phyloP scores from a whole-genome alignment of 768 basidiomycete genomes.

The Tylopilus sp. region DNA sequence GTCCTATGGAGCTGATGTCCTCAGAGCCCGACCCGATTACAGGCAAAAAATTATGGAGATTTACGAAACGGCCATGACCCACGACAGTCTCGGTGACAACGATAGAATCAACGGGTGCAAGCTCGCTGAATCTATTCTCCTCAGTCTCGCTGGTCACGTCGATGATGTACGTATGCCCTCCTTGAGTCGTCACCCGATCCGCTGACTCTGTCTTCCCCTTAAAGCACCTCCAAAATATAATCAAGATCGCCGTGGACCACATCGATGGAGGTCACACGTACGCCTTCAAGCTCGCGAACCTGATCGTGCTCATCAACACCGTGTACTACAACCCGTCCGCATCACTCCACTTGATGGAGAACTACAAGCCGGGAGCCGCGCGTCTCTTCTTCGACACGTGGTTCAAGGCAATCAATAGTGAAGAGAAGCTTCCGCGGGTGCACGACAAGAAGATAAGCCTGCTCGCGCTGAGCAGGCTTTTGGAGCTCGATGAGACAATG shows the following conservation, averaged over 20 bases:
- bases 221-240: slow-evolving; percentile 63
- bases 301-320: slow-evolving; percentile 79
- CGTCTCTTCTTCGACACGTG: slow-evolving; percentile 81
- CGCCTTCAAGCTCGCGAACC: slow-evolving; percentile 68
- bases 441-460: slow-evolving; percentile 89
- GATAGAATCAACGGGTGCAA: slow-evolving; percentile 85
- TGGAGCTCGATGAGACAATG: slow-evolving; percentile 60
- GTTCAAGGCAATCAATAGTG: slow-evolving; percentile 68
- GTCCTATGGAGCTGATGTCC: slow-evolving; percentile 73
- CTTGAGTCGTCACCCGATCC: neutral
- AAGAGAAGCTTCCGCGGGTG: slow-evolving; percentile 67
- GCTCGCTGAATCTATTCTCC: slow-evolving; percentile 75
- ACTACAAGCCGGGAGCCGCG: slow-evolving; percentile 51
- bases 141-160: slow-evolving; percentile 72
- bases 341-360: slow-evolving; percentile 73
- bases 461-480: slow-evolving; percentile 67
- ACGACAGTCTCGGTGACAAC: slow-evolving; percentile 72
- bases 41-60: slow-evolving; percentile 79
- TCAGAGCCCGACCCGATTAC: slow-evolving; percentile 73
- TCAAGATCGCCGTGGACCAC: slow-evolving; percentile 56
- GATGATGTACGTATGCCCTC: slow-evolving; percentile 59
- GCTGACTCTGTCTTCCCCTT: neutral
- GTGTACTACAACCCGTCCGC: slow-evolving; percentile 82
- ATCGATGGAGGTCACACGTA: slow-evolving; percentile 61
- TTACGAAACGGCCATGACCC: slow-evolving; percentile 70